Evolutionary conservation across 768 basidiomycete species (phyloP).

Genomic region (Lactarius deliciosus): DNA sequence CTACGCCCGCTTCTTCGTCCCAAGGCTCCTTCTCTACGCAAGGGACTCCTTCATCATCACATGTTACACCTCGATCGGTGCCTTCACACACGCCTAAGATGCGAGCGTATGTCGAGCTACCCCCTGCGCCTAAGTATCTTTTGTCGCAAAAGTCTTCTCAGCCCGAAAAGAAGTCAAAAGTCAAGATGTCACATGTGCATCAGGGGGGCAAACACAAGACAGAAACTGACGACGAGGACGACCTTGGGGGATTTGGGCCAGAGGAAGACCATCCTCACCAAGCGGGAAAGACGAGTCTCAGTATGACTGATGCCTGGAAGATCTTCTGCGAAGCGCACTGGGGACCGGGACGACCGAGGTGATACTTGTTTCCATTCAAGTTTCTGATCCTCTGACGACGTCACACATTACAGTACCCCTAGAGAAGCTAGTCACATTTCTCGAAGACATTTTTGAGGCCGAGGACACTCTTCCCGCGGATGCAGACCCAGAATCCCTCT

Average conservation of each 20-base stretch:
- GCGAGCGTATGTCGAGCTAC: constrained; percentile 36
- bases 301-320: constrained; percentile 40
- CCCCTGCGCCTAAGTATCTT: constrained; percentile 32
- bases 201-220: constrained; percentile 22
- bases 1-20: constrained; percentile 26
- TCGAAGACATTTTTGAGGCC: constrained; percentile 85
- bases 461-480: constrained; percentile 70
- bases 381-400: constrained; percentile 4
- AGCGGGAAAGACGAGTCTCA: constrained; percentile 36
- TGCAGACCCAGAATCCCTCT: constrained; percentile 48
- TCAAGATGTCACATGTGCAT: constrained; percentile 9
- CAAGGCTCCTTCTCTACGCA: constrained; percentile 20
- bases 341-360: constrained; percentile 79
- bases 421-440: constrained; percentile 70
- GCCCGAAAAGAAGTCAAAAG: constrained; percentile 22
- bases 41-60: constrained; percentile 11
- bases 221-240: constrained; percentile 29
- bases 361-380: not conserved
- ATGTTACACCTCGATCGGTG: constrained; percentile 12
- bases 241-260: constrained; percentile 38
- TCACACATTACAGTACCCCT: constrained; percentile 49
- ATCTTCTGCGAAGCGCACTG: constrained; percentile 58
- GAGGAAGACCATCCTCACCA: constrained; percentile 41
- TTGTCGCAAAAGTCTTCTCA: constrained; percentile 24
- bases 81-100: constrained; percentile 31